These are phyloP conservation scores for Cenchrus purpureus DNA, from an alignment of 176 grass and related monocot species.

Conservation along the genomic window DNA sequence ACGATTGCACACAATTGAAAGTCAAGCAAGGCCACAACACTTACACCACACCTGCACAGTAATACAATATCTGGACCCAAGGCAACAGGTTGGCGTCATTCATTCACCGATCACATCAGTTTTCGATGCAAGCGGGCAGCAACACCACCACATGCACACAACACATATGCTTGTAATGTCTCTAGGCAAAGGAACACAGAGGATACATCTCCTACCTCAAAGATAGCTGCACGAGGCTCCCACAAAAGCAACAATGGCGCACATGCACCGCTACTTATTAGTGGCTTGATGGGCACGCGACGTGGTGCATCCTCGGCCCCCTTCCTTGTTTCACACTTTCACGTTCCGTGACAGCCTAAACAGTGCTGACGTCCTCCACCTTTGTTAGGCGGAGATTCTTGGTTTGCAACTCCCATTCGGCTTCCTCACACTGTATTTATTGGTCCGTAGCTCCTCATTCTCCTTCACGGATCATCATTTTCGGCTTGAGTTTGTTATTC, in stretches of 20 bases:
- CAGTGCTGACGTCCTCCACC: not conserved
- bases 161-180: not conserved
- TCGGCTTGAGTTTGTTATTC: not conserved
- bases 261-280: not conserved
- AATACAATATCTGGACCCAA: not conserved
- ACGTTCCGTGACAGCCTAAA: conserved; percentile 10
- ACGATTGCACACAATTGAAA: not conserved
- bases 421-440: too few species aligned
- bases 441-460: too few species aligned
- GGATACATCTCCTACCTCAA: conserved; percentile 6
- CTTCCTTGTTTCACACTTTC: not conserved
- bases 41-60: conserved; percentile 16
- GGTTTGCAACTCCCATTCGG: not conserved
- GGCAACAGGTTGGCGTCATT: not conserved
- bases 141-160: too few species aligned
- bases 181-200: not conserved
- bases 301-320: too few species aligned
- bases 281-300: not conserved
- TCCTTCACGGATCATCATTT: too few species aligned
- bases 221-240: too few species aligned
- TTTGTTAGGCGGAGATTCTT: not conserved
- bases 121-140: not conserved
- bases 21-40: not conserved
- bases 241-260: not conserved
- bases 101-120: not conserved